Evolutionary conservation across 2,329 filamentous ascomycete genomes (phyloP).

Genomic region (Trichoderma harzianum): DNA sequence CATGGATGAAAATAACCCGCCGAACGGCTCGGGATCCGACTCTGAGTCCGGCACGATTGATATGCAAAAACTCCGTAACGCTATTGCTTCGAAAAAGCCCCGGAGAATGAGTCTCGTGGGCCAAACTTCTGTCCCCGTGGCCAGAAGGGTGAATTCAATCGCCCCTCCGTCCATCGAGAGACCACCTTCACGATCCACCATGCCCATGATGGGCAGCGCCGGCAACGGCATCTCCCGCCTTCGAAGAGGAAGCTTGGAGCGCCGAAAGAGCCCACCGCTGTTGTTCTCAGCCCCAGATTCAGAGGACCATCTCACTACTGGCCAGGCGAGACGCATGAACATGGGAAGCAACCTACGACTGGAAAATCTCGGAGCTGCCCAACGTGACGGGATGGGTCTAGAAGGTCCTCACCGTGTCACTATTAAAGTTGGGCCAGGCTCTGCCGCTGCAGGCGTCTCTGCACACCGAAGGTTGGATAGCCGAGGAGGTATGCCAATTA

Average conservation of each 20-base stretch:
- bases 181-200: constrained; percentile 30
- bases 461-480: constrained; percentile 32
- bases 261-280: constrained; percentile 52
- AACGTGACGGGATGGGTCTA: constrained; percentile 23
- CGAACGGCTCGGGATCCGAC: constrained; percentile 43
- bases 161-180: constrained; percentile 35
- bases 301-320: constrained; percentile 46
- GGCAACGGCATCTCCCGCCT: constrained; percentile 56
- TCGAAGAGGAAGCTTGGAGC: constrained; percentile 48
- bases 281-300: constrained; percentile 47
- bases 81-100: constrained; percentile 50
- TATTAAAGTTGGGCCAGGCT: constrained; percentile 32
- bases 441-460: constrained; percentile 16
- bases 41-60: constrained; percentile 50
- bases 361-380: constrained; percentile 28
- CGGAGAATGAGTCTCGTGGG: constrained; percentile 41
- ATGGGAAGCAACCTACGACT: constrained; percentile 42
- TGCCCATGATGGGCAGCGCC: constrained; percentile 45
- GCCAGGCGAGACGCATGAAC: constrained; percentile 58
- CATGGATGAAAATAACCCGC: constrained; percentile 52
- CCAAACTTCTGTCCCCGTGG: constrained; percentile 34
- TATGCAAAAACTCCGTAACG: constrained; percentile 52
- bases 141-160: constrained; percentile 46
- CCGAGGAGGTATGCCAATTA: constrained; percentile 27
- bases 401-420: constrained; percentile 36